Evolutionary conservation across 2,329 filamentous ascomycete species (phyloP), one percentile per base, ranked within the genome.

Genomic region (Cercospora sp.): DNA sequence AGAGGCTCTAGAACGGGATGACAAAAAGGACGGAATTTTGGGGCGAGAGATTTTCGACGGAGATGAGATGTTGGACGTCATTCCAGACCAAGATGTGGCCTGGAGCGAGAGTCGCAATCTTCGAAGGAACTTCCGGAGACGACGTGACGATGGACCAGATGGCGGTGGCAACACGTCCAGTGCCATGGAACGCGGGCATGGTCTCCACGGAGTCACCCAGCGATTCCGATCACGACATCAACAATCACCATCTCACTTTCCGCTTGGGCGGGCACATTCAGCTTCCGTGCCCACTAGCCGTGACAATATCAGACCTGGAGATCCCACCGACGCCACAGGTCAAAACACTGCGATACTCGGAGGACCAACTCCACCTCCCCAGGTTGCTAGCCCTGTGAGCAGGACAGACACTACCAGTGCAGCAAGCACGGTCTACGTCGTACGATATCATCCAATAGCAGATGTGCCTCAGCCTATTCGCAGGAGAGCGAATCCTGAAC

Each of bases 41-140:
- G 94, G 94, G 3, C 85, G 94, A 71, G 94, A 97, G 77, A 89
- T 97, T 0, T 97, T 97, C 76, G 94, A 97, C 73, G 94, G 93
- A 3, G 94, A 97, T 75, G 94, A 97, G 77, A 96, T 95, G 90
- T 84, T 97, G 43, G 91, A 94, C 64, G 82, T 86, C 55, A 88
- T 85, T 3, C 85, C 87, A 4, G 86, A 85, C 2, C 83, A 87
- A 65, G 86, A 88, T 69, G 81, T 85, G 45, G 82, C 82, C 61
- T 88, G 83, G 81, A 81, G 77, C 62, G 76, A 78, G n/a, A 78
- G 82, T 58, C 79, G 81, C 61, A 79, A 80, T 71, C 75, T 77
- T 70, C 76, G 40, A 26, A 49, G 76, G 71, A 65, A 79, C 51
- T 73, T 72, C 63, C 67, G 73, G 28, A 69, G 69, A 53, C 76